Evolutionary conservation across 2,329 filamentous ascomycete species (phyloP), one percentile per base, ranked within the genome.

Genomic region (Didymellaceae sp.): DNA sequence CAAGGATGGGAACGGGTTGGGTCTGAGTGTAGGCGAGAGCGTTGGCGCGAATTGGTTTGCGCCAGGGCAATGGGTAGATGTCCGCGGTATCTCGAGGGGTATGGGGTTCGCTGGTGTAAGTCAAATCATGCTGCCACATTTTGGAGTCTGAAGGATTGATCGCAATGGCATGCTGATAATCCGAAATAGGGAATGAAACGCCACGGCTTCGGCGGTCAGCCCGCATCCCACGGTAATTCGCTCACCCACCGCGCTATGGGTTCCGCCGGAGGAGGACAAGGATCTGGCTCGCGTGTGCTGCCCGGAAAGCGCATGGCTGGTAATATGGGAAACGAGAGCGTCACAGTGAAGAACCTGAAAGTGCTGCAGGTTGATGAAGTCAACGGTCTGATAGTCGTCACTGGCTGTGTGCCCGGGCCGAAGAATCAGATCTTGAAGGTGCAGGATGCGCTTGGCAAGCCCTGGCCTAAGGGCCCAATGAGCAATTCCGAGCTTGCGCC

Each of bases 291-390:
- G 57, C 86, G 94, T 76, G 93, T 99, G 18, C 79, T 91, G 70
- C 94, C 94, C 0, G 94, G 94, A 54, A 99, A 99, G 85, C 94
- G 91, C 78, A 99, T 99, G 94, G 86, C 94, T 3, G 94, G 94
- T 46, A 86, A 90, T 52, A 97, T 99, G 94, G 94, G 94, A 58
- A 89, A 88, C 59, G 84, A 96, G 74, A 86, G 85, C 61, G 89
- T 91, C 47, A 99, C 94, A 38, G 82, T 94, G 50, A 92, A 97
- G 81, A 97, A 96, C 75, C 78, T 97, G 63, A 89, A 88, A 76
- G 86, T 99, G 44, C 77, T 99, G 72, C 87, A 91, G 79, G 87
- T 96, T 25, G 91, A 97, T 76, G 83, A 86, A 63, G 87, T 89
- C 73, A 87, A 92, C 67, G 94, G 94, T 16, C 85, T 96, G 64